Evolutionary conservation across 2,329 filamentous ascomycete species (phyloP), one percentile per base, ranked within the genome.

Genomic region (Coleophoma cylindrospora): DNA sequence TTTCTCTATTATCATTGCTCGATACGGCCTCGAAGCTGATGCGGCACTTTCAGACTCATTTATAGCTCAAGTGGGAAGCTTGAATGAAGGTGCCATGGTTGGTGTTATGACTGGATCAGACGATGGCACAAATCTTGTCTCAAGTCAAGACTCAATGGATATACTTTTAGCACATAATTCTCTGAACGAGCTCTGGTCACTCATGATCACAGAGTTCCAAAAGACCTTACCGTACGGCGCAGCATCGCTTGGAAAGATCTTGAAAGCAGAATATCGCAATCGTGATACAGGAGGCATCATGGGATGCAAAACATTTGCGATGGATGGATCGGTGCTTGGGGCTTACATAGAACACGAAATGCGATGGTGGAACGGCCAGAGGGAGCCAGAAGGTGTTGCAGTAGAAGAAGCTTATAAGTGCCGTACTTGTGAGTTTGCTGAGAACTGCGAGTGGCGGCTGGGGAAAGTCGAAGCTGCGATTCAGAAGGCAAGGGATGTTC

Each of bases 401-500:
- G 77, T 95, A 7, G 85, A 91, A 61, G 91, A 96, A 59, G 88
- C 89, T 0, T 95, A 86, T 69, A 97, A 96, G 66, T 97, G 92
- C 65, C 73, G 82, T 17, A 81, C 77, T 21, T 97, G 92, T 63
- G 90, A 95, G 57, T 96, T 96, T 66, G 81, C 77, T 0, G 84
- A 89, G 2, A 75, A 73, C 2, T 97, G 92, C 65, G 76, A 79
- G 12, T 97, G 92, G 92, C 75, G 91, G 36, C 74, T 78, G 58
- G 74, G 75, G 11, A 85, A 87, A 67, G 81, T 91, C 49, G 76
- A 81, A 53, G 81, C 87, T 62, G 73, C 71, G 22, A 57, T 45
- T 12, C 49, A 59, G 47, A 64, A 59, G 36, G 51, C 50, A 14
- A 56, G 59, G 14, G 41, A 27, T 27, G 27, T 27, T 27, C 27